Base-by-base conservation (phyloP, 306 rosid species). In the Lablab purpureus region DNA sequence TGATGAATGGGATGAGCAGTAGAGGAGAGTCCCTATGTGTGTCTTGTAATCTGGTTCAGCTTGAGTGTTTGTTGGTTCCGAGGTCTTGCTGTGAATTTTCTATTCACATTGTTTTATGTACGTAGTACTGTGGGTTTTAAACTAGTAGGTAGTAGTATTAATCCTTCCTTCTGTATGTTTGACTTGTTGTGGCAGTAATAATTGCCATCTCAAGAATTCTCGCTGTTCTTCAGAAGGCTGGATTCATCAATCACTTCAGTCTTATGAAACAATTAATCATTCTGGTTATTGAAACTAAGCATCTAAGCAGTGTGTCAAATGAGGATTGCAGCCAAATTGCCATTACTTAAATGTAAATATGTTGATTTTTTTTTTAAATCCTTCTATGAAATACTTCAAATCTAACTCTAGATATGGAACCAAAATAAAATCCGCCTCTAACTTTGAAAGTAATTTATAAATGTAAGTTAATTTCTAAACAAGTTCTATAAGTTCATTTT, bases 1-100 rank as follows among this genome's bases (percentile, higher is more conserved):
- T 14, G 97, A 94, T 4, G 98, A 94, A 56, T 86, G 91, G 91
- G 96, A 94, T 52, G 98, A 94, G 62, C 81, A 87, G 80, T 91
- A 87, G 80, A 28, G 41, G 25, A 40, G 45, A 40, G 45, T 40
- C 13, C 12, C 45, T 9, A 12, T 12, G 12, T 55, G 27, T 34
- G 46, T 19, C 15, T 49, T 63, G 66, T 68, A 67, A 9, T 47
- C 49, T 28, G 47, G 59, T 54, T 78, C 41, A 17, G 64, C 67
- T 78, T 63, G 11, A 70, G 69, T 36, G 7, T 10, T 22, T 51
- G 41, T 12, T 23, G 6, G 6, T 52, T 34, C 19, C 10, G 3
- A 32, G 19, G 18, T 71, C 76, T 40, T 68, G 19, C 12, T 63
- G 84, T 56, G 85, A 60, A 75, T 91, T 83, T 89, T 93, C 87